Evolutionary conservation across 306 rosid genomes (phyloP), one percentile per base, ranked within the genome.

Genomic region (Lagenaria siceraria): DNA sequence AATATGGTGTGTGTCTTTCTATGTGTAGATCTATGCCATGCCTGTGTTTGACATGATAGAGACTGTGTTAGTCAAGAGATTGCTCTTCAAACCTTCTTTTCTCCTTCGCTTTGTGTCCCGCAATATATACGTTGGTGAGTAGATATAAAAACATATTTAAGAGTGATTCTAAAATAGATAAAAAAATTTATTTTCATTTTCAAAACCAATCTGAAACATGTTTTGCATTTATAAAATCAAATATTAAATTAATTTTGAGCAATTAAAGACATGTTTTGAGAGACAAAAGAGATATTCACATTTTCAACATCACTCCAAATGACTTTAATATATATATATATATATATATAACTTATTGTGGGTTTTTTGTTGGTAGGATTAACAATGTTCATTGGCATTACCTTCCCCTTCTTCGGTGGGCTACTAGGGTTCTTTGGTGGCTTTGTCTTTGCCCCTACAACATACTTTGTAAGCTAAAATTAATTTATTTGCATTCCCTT

Each of bases 31-130:
- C 7, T 89, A 76, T 80, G 98, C 98, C 48, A 93, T 93, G 93
- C 96, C 98, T 0, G 98, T 89, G 33, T 91, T 93, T 80, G 92
- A 89, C 90, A 91, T 93, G 97, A 85, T 91, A 1, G 96, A 93
- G 62, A 88, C 93, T 0, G 7, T 91, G 3, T 8, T 91, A 80
- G 88, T 93, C 2, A 93, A 84, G 85, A 77, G 81, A 60, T 31
- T 78, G 77, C 82, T 42, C 33, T 93, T 85, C 83, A 84, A 33
- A 70, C 98, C 93, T 11, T 81, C 54, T 13, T 4, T 78, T 22
- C 6, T 27, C 2, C 92, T 93, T 24, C 86, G 93, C 10, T 88
- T 93, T 80, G 6, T 81, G 3, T 78, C 85, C 1, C 83, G 92
- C 46, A 89, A 77, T 71, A 0, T 64, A 21, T 93, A 93, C 22